Base-by-base conservation (phyloP, 345 rosid genomes). In the Eucalyptus dawsonii region DNA sequence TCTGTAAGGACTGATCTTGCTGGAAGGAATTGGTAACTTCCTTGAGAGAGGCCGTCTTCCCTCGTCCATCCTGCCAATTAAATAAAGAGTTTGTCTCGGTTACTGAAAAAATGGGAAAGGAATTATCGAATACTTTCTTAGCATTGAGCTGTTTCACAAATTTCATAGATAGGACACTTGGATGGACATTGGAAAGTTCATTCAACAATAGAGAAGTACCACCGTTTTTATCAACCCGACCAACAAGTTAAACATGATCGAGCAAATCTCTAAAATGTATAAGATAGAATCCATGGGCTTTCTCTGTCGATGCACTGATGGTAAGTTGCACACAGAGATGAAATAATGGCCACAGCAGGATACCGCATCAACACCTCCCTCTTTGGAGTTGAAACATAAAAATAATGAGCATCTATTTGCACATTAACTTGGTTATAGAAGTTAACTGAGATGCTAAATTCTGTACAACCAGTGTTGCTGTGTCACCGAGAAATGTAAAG, bases 11-110 rank as follows among this genome's bases (percentile, higher is more conserved):
- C 92, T 97, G 50, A 97, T 97, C 92, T 90, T 95, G 95, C 97
- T 96, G 4, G 99, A 95, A 69, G 96, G 90, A 87, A 97, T 92
- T 3, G 99, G 95, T 90, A 96, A 56, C 91, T 96, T 97, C 92
- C 99, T 94, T 40, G 99, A 96, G 45, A 97, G 93, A 40, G 99
- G 99, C 91, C 96, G 99, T 88, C 99, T 96, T 62, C 98, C 99
- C 91, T 97, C 97, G 90, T 97, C 99, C 99, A 97, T 96, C 97
- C 99, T 97, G 81, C 50, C 44, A 83, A 80, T 45, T 6, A 37
- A 50, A 72, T 49, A 49, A 40, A 29, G 45, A 21, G 11, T 31
- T 5, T 34, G 44, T 72, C 87, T 50, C 42, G 87, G 44, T 50
- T 29, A 50, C 87, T 13, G 15, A 50, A 50, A 86, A 11, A n/a